These are phyloP conservation scores for Dactylellina drechsleri DNA, from an alignment of 2,329 filamentous ascomycete genomes.

Conservation along the genomic window DNA sequence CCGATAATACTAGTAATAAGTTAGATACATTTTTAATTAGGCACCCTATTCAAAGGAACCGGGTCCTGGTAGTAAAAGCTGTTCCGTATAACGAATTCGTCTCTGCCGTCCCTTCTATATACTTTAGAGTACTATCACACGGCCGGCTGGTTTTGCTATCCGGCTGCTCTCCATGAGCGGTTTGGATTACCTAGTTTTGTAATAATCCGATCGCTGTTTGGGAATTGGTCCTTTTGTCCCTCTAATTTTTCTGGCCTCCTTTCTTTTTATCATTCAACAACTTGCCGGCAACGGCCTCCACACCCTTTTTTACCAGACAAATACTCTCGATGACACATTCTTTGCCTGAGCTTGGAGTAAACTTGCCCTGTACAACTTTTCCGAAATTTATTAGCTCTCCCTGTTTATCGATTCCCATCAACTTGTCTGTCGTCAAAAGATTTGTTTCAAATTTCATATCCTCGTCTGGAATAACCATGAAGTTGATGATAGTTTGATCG, in stretches of 20 bases:
- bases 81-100: no score
- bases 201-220: no score
- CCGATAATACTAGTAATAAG: no score
- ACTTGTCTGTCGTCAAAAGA: slow-evolving; percentile 15
- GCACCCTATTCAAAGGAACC: no score
- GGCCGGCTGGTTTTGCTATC: no score
- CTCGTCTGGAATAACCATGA: slow-evolving; percentile 21
- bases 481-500: slow-evolving; percentile 14
- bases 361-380: slow-evolving; percentile 25
- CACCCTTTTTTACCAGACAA: slow-evolving; percentile 13
- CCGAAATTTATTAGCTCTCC: slow-evolving; percentile 15
- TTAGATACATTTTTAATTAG: no score
- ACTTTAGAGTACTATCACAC: no score
- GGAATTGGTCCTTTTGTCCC: no score
- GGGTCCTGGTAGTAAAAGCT: no score
- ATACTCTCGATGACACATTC: slow-evolving; percentile 26
- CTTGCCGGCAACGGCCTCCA: slow-evolving; percentile 15
- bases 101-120: no score
- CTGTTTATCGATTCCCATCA: slow-evolving; percentile 22
- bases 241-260: neutral
- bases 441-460: slow-evolving; percentile 17
- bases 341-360: slow-evolving; percentile 14
- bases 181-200: no score
- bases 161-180: no score
- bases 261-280: neutral